Evolutionary conservation across 2,329 filamentous ascomycete species (phyloP).

Genomic region (Colletotrichum sojae): DNA sequence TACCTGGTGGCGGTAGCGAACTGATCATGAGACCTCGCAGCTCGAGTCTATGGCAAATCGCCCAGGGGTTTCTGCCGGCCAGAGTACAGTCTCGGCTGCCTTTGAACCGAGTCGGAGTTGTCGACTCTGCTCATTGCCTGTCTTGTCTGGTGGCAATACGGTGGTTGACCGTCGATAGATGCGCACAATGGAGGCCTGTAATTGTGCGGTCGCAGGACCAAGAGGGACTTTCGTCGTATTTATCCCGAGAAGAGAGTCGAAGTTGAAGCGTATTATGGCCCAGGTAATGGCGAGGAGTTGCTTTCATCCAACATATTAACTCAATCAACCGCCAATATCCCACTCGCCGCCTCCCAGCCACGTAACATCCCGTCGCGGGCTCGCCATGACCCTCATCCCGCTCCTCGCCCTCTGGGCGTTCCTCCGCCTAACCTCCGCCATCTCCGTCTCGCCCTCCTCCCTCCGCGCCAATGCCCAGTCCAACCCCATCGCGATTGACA

Average conservation of each 20-base stretch:
- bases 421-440: background rate
- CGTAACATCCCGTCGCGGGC: background rate
- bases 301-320: background rate
- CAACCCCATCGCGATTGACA: constrained; percentile 31
- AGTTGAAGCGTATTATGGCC: too few species aligned
- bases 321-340: background rate
- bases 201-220: too few species aligned
- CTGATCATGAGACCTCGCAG: background rate
- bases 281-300: too few species aligned
- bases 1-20: background rate
- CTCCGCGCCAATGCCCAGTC: constrained; percentile 24
- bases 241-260: background rate
- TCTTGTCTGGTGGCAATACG: too few species aligned
- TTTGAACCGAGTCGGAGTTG: background rate
- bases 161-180: too few species aligned
- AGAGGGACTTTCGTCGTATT: background rate
- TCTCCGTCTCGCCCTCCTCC: constrained; percentile 21
- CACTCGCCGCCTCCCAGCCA: background rate
- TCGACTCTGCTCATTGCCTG: too few species aligned
- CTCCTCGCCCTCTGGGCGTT: background rate
- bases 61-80: too few species aligned
- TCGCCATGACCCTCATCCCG: background rate
- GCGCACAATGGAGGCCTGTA: too few species aligned
- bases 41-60: background rate
- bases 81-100: background rate